Conservation (phyloP, 805 yeast species). For the Ogataea minuta region DNA sequence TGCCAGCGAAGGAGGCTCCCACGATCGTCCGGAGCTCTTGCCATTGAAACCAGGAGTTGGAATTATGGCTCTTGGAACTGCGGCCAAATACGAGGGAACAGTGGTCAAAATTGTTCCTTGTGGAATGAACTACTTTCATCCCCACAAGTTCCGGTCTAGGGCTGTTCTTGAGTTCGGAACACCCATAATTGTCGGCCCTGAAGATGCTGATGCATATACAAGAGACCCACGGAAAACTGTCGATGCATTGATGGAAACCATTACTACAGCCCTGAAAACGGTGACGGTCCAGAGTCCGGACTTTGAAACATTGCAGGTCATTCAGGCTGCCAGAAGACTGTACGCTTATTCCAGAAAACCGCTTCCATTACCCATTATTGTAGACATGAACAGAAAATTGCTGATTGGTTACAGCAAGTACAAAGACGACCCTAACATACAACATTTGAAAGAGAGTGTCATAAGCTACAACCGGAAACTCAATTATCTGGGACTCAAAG, state of each 20-base stretch:
- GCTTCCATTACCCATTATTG: slow-evolving; percentile 77
- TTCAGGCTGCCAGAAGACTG: slow-evolving; percentile 89
- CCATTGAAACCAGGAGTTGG: slow-evolving; percentile 98
- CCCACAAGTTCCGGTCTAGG: slow-evolving; percentile 91
- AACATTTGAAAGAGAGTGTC: slow-evolving; percentile 61
- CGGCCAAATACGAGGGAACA: slow-evolving; percentile 62
- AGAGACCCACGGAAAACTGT: slow-evolving; percentile 70
- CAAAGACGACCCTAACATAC: slow-evolving; percentile 68
- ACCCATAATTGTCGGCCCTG: slow-evolving; percentile 65
- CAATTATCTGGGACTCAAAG: slow-evolving; percentile 60
- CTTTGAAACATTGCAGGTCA: slow-evolving; percentile 83
- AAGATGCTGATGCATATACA: slow-evolving; percentile 62
- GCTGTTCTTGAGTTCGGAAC: slow-evolving; percentile 94
- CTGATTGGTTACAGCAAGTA: slow-evolving; percentile 77
- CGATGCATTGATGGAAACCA: slow-evolving; percentile 58
- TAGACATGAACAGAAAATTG: slow-evolving; percentile 86
- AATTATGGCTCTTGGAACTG: slow-evolving; percentile 94
- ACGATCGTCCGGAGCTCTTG: slow-evolving; percentile 84
- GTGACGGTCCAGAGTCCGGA: slow-evolving; percentile 88
- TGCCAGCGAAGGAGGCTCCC: slow-evolving; percentile 99
- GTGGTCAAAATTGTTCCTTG: slow-evolving; percentile 88
- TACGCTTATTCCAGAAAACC: slow-evolving; percentile 70
- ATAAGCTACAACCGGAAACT: slow-evolving; percentile 65
- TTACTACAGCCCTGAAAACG: slow-evolving; percentile 67
- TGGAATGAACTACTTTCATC: slow-evolving; percentile 95